Conservation (phyloP, 1,284 basidiomycete species). For the Leccinum pachyderme region DNA sequence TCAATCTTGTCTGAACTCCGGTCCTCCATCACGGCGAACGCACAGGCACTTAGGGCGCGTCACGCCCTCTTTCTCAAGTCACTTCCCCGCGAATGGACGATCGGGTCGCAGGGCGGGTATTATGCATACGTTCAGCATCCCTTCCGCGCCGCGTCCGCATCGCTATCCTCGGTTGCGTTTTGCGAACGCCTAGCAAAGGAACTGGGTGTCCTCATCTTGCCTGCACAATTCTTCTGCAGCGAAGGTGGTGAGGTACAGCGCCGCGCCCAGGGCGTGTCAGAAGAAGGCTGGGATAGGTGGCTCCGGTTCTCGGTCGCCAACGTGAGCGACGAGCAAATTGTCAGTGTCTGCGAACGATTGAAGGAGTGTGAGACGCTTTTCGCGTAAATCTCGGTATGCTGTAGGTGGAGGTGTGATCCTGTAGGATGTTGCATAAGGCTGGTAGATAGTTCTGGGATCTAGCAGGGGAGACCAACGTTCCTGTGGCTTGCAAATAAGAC, state of each 20-base stretch:
- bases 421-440: background rate
- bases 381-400: constrained; percentile 5
- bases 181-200: constrained; percentile 59
- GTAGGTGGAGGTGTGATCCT: background rate
- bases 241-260: constrained; percentile 27
- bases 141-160: constrained; percentile 38
- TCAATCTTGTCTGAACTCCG: constrained; percentile 40
- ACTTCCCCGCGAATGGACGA: constrained; percentile 53
- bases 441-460: too few species aligned
- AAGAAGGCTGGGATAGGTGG: constrained; percentile 49
- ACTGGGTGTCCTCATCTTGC: constrained; percentile 67
- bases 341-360: constrained; percentile 59
- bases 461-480: too few species aligned
- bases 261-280: constrained; percentile 22
- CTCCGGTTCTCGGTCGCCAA: constrained; percentile 84
- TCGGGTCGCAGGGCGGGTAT: constrained; percentile 69
- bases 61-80: constrained; percentile 56
- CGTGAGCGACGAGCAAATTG: constrained; percentile 62
- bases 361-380: constrained; percentile 37
- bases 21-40: constrained; percentile 50
- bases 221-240: constrained; percentile 64
- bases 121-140: constrained; percentile 79
- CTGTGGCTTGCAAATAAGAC: too few species aligned
- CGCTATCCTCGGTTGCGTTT: constrained; percentile 49
- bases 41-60: constrained; percentile 51